Evolutionary conservation across 2,329 filamentous ascomycete species (phyloP), one percentile per base, ranked within the genome.

Genomic region (Colletotrichum godetiae): DNA sequence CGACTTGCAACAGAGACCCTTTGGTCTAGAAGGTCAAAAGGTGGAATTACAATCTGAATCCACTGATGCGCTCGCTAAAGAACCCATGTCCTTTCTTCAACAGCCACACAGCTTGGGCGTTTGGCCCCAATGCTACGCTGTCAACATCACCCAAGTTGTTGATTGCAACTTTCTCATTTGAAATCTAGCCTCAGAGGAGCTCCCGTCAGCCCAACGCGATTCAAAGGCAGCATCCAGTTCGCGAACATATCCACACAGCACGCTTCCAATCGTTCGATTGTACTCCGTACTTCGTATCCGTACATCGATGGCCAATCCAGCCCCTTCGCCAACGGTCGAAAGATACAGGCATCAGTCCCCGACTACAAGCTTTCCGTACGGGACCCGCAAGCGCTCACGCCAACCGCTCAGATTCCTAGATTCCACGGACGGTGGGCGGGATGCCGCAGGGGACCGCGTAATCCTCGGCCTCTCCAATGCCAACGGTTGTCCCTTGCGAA

Each of bases 21-120:
- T 15, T 6, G n/a, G 37, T 37, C 24, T 31, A 15, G 58, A 29
- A 35, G 31, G 49, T 22, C 24, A n/a, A 31, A 64, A 37, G 29
- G 42, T 31, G 22, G 31, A 57, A 49, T 52, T 49, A 3, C 37
- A 42, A 42, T 29, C 27, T 33, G 37, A 49, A 52, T 59, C 69
- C 58, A 68, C 57, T 55, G 65, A 72, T 68, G 65, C 65, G 69
- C 69, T 72, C 58, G 69, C 59, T 63, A 52, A 68, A 24, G 52
- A 35, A 31, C 46, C 67, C 59, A 29, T 58, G 59, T 49, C 59
- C 53, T 35, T 27, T 61, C 37, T 56, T 57, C 46, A 19, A 27
- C n/a, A 29, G n/a, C 42, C n/a, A 19, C 13, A 7, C 37, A 42
- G 42, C 31, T 13, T 59, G 27, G 31, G 42, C 31, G 31, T 55